A percentile compares a stretch with the other conserved stretches of the same genome.
Conservation (phyloP, 805 yeast species). For the Candida manassasensis region DNA sequence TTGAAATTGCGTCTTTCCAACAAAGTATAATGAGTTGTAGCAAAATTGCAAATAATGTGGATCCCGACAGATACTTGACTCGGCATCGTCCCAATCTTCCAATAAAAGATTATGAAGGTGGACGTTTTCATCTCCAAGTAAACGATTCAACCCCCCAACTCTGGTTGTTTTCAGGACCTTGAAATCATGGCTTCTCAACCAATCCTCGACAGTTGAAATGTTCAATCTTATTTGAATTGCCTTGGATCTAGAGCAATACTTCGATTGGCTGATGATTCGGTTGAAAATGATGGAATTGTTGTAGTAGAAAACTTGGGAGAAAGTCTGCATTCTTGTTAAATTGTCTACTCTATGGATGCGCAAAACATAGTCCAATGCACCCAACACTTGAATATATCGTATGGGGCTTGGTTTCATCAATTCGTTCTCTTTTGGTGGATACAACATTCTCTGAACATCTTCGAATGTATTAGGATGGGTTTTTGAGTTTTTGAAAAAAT, state of each 20-base stretch:
- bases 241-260: constrained; percentile 69
- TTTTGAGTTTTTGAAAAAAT: constrained; percentile 43
- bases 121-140: constrained; percentile 12
- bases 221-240: constrained; percentile 90
- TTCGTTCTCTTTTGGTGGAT: constrained; percentile 79
- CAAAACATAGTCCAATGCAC: constrained; percentile 82
- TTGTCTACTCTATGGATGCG: constrained; percentile 79
- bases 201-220: constrained; percentile 82
- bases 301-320: constrained; percentile 76
- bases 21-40: constrained; percentile 58
- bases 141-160: constrained; percentile 23
- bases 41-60: constrained; percentile 48
- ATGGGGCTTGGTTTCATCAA: constrained; percentile 88
- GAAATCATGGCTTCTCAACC: constrained; percentile 74
- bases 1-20: constrained; percentile 62
- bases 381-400: constrained; percentile 76
- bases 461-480: constrained; percentile 52
- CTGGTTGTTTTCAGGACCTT: constrained; percentile 32
- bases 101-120: constrained; percentile 21
- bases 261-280: constrained; percentile 59
- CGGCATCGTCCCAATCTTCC: constrained; percentile 13
- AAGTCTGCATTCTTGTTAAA: constrained; percentile 69
- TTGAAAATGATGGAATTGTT: constrained; percentile 71
- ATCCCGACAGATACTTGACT: constrained; percentile 9
- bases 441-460: constrained; percentile 68